These are phyloP conservation scores for Setaria italica DNA, from an alignment of 202 grass and related monocot genomes.

Conservation along the genomic window DNA sequence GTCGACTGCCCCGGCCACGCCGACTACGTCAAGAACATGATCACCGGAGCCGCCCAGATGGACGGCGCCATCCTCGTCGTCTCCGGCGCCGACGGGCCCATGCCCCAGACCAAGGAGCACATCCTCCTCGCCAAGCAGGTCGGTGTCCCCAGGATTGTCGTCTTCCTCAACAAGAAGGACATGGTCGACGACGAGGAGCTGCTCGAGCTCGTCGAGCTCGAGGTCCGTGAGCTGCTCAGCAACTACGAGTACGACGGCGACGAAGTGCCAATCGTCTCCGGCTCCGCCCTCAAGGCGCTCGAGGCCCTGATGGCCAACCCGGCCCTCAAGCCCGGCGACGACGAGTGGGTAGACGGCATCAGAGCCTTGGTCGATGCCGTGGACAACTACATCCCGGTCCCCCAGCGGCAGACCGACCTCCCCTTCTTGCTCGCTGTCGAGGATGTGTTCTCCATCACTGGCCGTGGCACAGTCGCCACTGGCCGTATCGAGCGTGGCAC, in stretches of 20 bases:
- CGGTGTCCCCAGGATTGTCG: slow-evolving; percentile 89
- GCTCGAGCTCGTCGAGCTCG: slow-evolving; percentile 94
- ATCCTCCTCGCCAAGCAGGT: slow-evolving; percentile 99
- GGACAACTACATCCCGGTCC: slow-evolving; percentile 80
- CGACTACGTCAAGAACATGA: slow-evolving; percentile 99
- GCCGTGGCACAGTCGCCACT: slow-evolving; percentile 86
- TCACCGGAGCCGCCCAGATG: slow-evolving; percentile 95
- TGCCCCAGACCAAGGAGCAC: slow-evolving; percentile 99
- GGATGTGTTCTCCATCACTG: slow-evolving; percentile 98
- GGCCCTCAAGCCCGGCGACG: slow-evolving; percentile 66
- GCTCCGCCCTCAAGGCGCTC: slow-evolving; percentile 88
- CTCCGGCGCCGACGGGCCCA: slow-evolving; percentile 94
- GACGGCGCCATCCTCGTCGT: slow-evolving; percentile 97
- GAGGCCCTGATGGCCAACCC: slow-evolving; percentile 94
- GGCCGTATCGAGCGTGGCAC: slow-evolving; percentile 92
- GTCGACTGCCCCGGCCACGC: slow-evolving; percentile 97
- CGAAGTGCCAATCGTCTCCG: slow-evolving; percentile 78
- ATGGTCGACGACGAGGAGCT: slow-evolving; percentile 99
- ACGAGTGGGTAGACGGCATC: slow-evolving; percentile 90
- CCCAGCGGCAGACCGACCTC: slow-evolving; percentile 85
- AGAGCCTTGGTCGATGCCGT: slow-evolving; percentile 67
- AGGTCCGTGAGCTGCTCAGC: slow-evolving; percentile 92
- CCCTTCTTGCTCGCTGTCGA: slow-evolving; percentile 91
- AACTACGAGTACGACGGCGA: slow-evolving; percentile 89
- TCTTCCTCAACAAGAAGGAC: slow-evolving; percentile 99